Conservation (phyloP, 2,329 filamentous ascomycete species). For the Myotisia sp. region DNA sequence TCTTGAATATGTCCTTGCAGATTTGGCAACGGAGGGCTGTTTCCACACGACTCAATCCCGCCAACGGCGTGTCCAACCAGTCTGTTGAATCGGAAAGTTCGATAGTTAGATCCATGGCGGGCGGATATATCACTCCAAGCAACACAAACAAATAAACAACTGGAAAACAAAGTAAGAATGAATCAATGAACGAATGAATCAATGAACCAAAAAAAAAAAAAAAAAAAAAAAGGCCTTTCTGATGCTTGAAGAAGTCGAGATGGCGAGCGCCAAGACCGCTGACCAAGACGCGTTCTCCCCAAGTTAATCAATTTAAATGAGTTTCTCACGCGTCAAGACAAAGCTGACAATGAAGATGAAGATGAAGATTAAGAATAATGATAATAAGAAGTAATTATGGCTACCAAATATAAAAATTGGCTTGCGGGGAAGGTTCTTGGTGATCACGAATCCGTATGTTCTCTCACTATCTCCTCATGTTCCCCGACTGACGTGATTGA, state of each 20-base stretch:
- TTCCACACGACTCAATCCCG: constrained; percentile 45
- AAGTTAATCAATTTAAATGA: too few species aligned
- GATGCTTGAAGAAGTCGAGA: background rate
- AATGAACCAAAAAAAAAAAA: too few species aligned
- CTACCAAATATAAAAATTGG: constrained; percentile 50
- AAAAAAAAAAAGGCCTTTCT: background rate
- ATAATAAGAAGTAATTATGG: constrained; percentile 19
- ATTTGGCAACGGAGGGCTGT: constrained; percentile 83
- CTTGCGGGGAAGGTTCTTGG: constrained; percentile 63
- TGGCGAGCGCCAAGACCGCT: constrained; percentile 24
- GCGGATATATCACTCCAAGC: background rate
- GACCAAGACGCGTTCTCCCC: constrained; percentile 30
- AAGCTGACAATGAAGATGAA: background rate
- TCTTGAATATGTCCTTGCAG: constrained; percentile 93
- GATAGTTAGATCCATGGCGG: constrained; percentile 23
- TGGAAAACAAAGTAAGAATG: too few species aligned
- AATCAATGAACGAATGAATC: background rate
- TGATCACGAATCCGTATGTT: constrained; percentile 55
- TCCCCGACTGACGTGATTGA: constrained; percentile 8
- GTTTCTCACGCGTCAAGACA: constrained; percentile 19
- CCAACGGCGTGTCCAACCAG: constrained; percentile 30
- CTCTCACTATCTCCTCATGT: constrained; percentile 1
- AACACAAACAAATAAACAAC: too few species aligned
- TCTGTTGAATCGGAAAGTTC: constrained; percentile 34
- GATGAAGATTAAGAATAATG: background rate